These are phyloP conservation scores for Wilcoxina mikolae DNA, from an alignment of 495 filamentous ascomycete species.

Conservation along the genomic window DNA sequence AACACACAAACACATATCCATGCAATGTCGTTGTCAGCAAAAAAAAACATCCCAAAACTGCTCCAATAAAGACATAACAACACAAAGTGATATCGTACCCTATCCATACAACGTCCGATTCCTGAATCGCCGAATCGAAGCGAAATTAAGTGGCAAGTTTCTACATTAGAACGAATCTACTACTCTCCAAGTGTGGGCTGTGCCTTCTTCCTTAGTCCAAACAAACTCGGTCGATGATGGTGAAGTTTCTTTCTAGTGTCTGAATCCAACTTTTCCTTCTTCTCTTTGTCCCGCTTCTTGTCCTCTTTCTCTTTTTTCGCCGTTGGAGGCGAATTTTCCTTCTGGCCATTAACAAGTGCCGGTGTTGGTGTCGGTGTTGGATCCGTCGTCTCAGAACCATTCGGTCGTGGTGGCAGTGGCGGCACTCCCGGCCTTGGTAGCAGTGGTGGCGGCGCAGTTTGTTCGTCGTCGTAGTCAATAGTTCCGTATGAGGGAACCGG, in stretches of 20 bases:
- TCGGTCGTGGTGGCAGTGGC: neutral
- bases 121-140: neutral
- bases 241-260: slow-evolving; percentile 11
- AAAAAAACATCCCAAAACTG: neutral
- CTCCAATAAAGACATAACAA: neutral
- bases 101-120: neutral
- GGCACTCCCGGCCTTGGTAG: neutral
- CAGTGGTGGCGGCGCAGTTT: neutral
- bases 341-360: neutral
- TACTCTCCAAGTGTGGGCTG: neutral
- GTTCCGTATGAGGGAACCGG: neutral
- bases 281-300: slow-evolving; percentile 16
- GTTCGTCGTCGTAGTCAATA: neutral
- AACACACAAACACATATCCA: neutral
- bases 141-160: neutral
- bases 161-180: neutral
- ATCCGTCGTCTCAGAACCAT: slow-evolving; percentile 46
- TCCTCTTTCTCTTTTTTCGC: slow-evolving; percentile 6
- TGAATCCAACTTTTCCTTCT: slow-evolving; percentile 8
- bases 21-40: too few relatives aligned
- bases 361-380: slow-evolving; percentile 22
- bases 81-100: neutral
- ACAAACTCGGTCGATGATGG: slow-evolving; percentile 21
- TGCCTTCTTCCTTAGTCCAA: slow-evolving; percentile 18
- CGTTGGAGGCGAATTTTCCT: slow-evolving; percentile 6